Base-by-base conservation (phyloP, 768 basidiomycete species). In the Cystobasidium onofrii region DNA sequence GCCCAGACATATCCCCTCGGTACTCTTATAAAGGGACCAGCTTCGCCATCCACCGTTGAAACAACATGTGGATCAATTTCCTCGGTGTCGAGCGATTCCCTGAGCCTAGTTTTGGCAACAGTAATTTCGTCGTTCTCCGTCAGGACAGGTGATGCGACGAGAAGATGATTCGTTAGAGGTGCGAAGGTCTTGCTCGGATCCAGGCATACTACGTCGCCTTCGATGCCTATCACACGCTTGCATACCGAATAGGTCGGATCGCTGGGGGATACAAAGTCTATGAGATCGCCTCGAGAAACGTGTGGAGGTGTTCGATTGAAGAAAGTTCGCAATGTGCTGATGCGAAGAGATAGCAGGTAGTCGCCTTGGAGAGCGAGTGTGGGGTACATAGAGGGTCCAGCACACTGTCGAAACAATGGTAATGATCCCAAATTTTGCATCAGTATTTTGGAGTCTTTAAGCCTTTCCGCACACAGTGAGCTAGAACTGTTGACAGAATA, bases 1-100 rank as follows among this genome's bases (percentile, higher is more conserved):
- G 95, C 84, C 95, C 95, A 97, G 27, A 95, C 81, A 80, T 95
- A 90, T 1, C 92, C 91, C 77, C 85, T 86, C 0, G 95, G 95
- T 12, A 97, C 82, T 31, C 87, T 79, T 18, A 94, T 85, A 78
- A 92, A 90, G 89, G 84, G 57, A 6, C 57, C 57, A 7, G 6
- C 17, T 15, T 27, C 84, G 6, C 64, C 87, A 62, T 82, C 82
- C 64, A 81, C 76, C 2, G 89, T 89, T 1, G 9, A 1, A 0
- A n/a, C 20, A 20, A 60, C 15, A 27, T 7, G 31, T 23, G 46
- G n/a, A 3, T 67, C 43, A 54, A 50, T 39, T 33, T 74, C 75
- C 13, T 75, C 76, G 6, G 33, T 34, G 17, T 34, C 33, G 7
- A 27, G 4, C 4, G 57, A 29, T 23, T 27, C 57, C 31, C 17